Base-by-base conservation (phyloP, 306 rosid genomes). In the Cucumis cinereus region DNA sequence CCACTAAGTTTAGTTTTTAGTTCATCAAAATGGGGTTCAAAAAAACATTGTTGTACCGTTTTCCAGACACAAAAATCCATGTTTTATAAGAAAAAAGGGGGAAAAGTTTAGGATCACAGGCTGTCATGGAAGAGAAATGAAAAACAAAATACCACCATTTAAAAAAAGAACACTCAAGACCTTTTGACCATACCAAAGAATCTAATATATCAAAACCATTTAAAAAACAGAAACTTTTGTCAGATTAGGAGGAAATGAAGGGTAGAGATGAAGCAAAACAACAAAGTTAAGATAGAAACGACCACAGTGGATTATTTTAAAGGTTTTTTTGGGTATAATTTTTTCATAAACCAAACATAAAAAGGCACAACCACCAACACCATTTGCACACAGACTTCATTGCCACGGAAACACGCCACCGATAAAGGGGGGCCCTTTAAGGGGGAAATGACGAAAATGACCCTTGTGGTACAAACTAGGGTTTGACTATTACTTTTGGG, bases 351-450 rank as follows among this genome's bases (percentile, higher is more conserved):
- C 55, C 68, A 55, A 55, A 54, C 56, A 52, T 75, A 78, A 78
- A 83, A 81, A 83, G 86, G 85, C 89, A 81, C 82, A 86, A 83
- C 84, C 83, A 85, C 91, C 74, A 80, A 88, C 83, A 80, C 75
- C 85, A 84, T 76, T 20, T 47, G 28, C 22, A 63, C 85, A 83
- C 82, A 78, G 83, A 79, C 78, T 80, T 61, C 75, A 74, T 86
- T 81, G 89, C 96, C 92, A 89, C 90, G 76, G 89, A 84, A 83
- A 85, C 93, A 90, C 91, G 96, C 93, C 84, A 92, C 86, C 93
- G 40, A 82, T 76, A 82, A 82, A 76, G 77, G 62, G 52, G 86
- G 74, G 53, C 73, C 3, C 57, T 24, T 71, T 30, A 14, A 0
- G 10, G 4, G 1, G 10, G 4, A 14, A 64, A 23, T 84, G 71